Evolutionary conservation across 169 alveolate species (phyloP).

Genomic region (Babesia ovata): DNA sequence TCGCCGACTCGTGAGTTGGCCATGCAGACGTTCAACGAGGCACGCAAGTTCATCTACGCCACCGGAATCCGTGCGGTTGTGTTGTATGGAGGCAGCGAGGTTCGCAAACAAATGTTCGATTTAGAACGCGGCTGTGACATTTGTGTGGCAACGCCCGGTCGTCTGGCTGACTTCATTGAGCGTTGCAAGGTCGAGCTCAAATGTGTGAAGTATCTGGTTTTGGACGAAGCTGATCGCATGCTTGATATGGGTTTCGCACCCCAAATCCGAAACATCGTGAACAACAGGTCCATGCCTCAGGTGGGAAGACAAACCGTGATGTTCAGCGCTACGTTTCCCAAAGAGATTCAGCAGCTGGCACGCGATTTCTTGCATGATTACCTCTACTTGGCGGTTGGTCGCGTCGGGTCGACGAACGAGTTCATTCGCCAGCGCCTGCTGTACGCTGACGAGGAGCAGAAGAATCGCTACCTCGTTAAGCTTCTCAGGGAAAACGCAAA

Average conservation of each 20-base stretch:
- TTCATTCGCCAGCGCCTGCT: constrained; percentile 88
- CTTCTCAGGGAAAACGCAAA: constrained; percentile 78
- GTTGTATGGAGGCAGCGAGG: constrained; percentile 91
- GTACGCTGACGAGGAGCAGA: constrained; percentile 88
- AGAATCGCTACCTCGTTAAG: constrained; percentile 79
- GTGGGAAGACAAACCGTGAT: constrained; percentile 87
- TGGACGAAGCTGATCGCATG: constrained; percentile 96
- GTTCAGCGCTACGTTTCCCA: constrained; percentile 93
- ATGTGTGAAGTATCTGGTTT: constrained; percentile 83
- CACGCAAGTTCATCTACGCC: constrained; percentile 86
- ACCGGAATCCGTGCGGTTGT: constrained; percentile 91
- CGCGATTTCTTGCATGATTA: constrained; percentile 85
- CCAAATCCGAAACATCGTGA: constrained; percentile 83
- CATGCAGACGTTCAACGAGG: constrained; percentile 86
- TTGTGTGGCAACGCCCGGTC: constrained; percentile 96
- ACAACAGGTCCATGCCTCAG: constrained; percentile 81
- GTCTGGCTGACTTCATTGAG: constrained; percentile 89
- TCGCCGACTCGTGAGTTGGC: constrained; percentile 78
- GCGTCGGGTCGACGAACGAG: constrained; percentile 92
- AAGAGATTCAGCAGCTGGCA: constrained; percentile 90
- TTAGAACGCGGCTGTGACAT: constrained; percentile 93
- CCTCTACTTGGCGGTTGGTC: constrained; percentile 88
- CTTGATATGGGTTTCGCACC: constrained; percentile 95
- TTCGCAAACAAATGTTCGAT: constrained; percentile 85
- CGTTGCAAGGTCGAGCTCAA: constrained; percentile 76